Percentiles rank a stretch among this genome's conserved stretches.
Conservation (phyloP, 257 asterid genomes). For the Plantago major region DNA sequence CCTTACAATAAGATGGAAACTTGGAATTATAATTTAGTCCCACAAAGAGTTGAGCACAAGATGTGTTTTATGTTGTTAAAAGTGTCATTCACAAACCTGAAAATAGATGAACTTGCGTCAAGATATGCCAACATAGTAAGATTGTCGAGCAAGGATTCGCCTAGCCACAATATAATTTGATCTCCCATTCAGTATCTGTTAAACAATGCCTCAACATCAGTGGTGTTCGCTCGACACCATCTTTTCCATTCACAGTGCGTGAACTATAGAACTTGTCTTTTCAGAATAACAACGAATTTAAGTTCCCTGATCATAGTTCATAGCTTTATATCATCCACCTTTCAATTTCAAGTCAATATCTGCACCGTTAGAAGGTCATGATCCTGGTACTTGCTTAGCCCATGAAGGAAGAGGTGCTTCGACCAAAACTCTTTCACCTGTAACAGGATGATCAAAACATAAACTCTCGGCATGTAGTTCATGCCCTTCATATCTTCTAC, state of each 20-base stretch:
- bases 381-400: slow-evolving; percentile 39
- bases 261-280: too few relatives aligned
- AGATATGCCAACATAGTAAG: background rate
- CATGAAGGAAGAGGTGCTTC: slow-evolving; percentile 76
- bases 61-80: background rate
- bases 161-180: background rate
- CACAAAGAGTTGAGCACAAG: background rate
- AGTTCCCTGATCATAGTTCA: too few relatives aligned
- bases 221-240: too few relatives aligned
- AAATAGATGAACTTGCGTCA: background rate
- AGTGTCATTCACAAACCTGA: slow-evolving; percentile 7
- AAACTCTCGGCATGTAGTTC: slow-evolving; percentile 91
- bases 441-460: slow-evolving; percentile 80
- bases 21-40: background rate
- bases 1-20: background rate
- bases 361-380: slow-evolving; percentile 18
- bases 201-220: too few relatives aligned
- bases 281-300: too few relatives aligned
- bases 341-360: background rate
- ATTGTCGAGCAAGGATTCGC: background rate
- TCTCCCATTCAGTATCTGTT: too few relatives aligned
- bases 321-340: too few relatives aligned
- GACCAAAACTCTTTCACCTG: slow-evolving; percentile 48
- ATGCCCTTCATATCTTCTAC: slow-evolving; percentile 55
- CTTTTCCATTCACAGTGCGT: too few relatives aligned